Conservation (phyloP, 805 yeast species). For the Monosporozyma yasuniensis region DNA sequence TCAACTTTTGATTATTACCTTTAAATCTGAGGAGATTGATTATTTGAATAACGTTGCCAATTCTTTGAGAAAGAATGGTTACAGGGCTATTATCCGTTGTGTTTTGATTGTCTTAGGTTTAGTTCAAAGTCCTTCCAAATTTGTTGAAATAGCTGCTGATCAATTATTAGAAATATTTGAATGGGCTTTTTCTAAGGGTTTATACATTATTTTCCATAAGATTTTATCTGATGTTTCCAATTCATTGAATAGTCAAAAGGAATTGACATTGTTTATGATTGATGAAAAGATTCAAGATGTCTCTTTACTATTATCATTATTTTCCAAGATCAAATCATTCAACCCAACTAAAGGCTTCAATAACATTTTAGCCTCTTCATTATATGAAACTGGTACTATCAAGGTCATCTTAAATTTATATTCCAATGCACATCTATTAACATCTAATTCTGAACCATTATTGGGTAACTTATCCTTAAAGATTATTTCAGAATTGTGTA, state of each 20-base stretch:
- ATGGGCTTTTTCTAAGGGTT: constrained; percentile 54
- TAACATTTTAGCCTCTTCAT: constrained; percentile 40
- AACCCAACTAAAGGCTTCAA: constrained; percentile 42
- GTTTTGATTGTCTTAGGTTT: constrained; percentile 41
- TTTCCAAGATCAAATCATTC: constrained; percentile 46
- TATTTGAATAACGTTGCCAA: constrained; percentile 37
- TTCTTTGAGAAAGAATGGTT: constrained; percentile 33
- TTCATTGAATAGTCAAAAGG: constrained; percentile 22
- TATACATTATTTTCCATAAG: constrained; percentile 48
- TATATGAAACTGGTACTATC: constrained; percentile 52
- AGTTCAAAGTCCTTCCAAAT: constrained; percentile 29
- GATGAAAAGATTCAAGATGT: constrained; percentile 50
- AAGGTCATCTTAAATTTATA: constrained; percentile 55
- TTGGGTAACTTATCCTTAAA: constrained; percentile 65
- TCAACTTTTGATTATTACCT: constrained; percentile 29
- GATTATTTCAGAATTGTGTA: constrained; percentile 59
- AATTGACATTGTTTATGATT: not conserved
- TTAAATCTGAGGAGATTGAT: constrained; percentile 41
- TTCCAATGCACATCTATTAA: constrained; percentile 55
- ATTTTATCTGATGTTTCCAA: constrained; percentile 46
- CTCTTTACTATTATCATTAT: constrained; percentile 51
- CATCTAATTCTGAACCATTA: constrained; percentile 52
- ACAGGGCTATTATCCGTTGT: constrained; percentile 55
- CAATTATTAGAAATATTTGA: constrained; percentile 51
- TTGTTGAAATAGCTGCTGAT: constrained; percentile 42